phyloP scores from a whole-genome alignment of 805 yeast species.

The Blastobotrys attinorum region DNA sequence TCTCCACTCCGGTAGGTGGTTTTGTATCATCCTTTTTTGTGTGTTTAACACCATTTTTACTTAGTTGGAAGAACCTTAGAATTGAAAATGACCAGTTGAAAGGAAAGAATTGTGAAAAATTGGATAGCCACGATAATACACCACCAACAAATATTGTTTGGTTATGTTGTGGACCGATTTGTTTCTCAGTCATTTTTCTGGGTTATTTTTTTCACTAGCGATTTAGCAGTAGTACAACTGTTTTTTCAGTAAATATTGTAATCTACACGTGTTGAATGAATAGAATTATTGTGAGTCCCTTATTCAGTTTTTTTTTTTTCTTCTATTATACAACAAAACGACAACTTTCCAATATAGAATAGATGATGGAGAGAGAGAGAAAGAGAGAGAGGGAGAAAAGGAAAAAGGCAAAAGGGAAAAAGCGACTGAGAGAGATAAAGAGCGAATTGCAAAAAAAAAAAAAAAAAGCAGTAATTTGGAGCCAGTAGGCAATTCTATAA shows the following conservation, averaged over 20 bases:
- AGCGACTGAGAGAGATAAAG: background rate
- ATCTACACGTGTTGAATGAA: too few species aligned
- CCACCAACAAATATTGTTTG: background rate
- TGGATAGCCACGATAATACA: background rate
- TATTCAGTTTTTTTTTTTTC: too few species aligned
- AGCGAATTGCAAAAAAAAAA: background rate
- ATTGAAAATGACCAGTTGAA: background rate
- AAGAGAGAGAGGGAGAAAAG: too few species aligned
- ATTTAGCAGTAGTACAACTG: too few species aligned
- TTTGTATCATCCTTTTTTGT: background rate
- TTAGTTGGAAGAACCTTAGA: background rate
- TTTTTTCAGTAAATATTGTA: too few species aligned
- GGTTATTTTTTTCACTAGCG: too few species aligned
- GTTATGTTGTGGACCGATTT: background rate
- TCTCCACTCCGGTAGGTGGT: background rate
- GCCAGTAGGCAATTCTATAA: background rate
- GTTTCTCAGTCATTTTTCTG: background rate
- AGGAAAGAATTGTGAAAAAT: background rate
- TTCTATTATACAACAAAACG: background rate
- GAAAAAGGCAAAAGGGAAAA: too few species aligned
- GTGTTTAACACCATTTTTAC: background rate
- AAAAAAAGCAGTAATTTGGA: background rate
- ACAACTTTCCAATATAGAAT: background rate
- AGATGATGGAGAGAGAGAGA: background rate
- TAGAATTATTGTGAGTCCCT: too few species aligned